A percentile compares a stretch with the other conserved stretches of the same genome.
Evolutionary conservation across 148 eudicot species (phyloP).

Genomic region (Vaccinium macrocarpon): DNA sequence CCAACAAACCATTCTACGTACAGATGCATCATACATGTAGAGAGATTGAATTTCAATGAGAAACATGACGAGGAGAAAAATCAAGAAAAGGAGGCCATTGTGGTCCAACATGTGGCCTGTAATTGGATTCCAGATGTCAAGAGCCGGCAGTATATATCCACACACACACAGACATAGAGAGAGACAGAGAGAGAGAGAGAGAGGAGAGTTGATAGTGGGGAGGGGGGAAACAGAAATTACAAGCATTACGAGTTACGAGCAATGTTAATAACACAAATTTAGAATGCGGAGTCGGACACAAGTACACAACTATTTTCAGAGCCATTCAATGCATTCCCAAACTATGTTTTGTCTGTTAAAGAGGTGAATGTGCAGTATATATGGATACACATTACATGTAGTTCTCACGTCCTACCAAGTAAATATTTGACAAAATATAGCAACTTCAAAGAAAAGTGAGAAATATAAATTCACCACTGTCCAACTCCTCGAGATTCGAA

Average conservation of each 20-base stretch:
- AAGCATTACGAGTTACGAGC: too few relatives aligned
- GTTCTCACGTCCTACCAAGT: neutral
- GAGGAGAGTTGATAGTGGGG: neutral
- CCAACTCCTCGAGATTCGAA: neutral
- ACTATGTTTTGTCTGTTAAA: neutral
- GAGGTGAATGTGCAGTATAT: neutral
- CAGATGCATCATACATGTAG: neutral
- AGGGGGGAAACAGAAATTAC: neutral
- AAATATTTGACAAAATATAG: neutral
- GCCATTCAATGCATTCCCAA: too few relatives aligned
- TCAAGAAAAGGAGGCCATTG: constrained; percentile 1
- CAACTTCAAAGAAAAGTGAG: neutral
- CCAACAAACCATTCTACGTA: neutral
- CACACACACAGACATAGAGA: neutral
- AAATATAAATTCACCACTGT: neutral
- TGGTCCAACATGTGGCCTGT: neutral
- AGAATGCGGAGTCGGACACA: too few relatives aligned
- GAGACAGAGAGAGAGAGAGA: neutral
- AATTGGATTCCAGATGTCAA: neutral
- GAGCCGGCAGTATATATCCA: neutral
- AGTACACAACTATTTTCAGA: too few relatives aligned
- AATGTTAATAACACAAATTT: too few relatives aligned
- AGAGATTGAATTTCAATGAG: neutral
- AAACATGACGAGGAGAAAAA: neutral
- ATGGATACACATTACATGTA: neutral